Conservation (phyloP, 2,329 filamentous ascomycete genomes). For the Coniochaeta sp. region DNA sequence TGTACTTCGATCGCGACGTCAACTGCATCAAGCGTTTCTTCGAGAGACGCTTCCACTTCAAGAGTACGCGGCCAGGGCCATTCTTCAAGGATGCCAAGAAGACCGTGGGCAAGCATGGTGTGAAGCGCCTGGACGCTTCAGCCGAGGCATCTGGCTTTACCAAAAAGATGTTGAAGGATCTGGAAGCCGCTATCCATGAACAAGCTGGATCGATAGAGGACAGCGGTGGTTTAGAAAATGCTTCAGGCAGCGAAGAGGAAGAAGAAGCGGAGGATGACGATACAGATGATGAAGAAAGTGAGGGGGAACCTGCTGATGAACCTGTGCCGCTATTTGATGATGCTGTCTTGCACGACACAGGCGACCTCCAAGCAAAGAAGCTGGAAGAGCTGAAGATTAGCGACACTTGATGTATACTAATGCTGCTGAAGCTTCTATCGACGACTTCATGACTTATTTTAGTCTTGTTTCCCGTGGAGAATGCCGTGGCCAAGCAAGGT, state of each 20-base stretch:
- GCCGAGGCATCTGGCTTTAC: slow-evolving; percentile 93
- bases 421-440: background rate
- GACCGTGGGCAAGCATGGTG: slow-evolving; percentile 55
- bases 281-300: slow-evolving; percentile 15
- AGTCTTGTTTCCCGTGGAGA: background rate
- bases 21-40: slow-evolving; percentile 95
- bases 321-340: background rate
- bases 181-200: slow-evolving; percentile 84
- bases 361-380: background rate
- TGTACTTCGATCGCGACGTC: slow-evolving; percentile 96
- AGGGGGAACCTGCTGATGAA: slow-evolving; percentile 6
- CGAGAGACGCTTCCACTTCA: slow-evolving; percentile 79
- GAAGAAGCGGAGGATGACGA: slow-evolving; percentile 19
- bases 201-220: slow-evolving; percentile 45
- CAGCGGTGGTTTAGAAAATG: slow-evolving; percentile 13
- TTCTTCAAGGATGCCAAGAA: slow-evolving; percentile 81
- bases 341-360: slow-evolving; percentile 3
- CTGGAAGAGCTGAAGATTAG: background rate
- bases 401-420: background rate
- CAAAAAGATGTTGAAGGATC: slow-evolving; percentile 91
- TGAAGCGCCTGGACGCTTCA: slow-evolving; percentile 70
- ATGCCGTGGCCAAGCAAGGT: too few species aligned
- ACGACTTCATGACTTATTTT: background rate
- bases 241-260: slow-evolving; percentile 20
- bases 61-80: slow-evolving; percentile 72